phyloP scores from a whole-genome alignment of 129 eudicot genomes.

The Apium graveolens region DNA sequence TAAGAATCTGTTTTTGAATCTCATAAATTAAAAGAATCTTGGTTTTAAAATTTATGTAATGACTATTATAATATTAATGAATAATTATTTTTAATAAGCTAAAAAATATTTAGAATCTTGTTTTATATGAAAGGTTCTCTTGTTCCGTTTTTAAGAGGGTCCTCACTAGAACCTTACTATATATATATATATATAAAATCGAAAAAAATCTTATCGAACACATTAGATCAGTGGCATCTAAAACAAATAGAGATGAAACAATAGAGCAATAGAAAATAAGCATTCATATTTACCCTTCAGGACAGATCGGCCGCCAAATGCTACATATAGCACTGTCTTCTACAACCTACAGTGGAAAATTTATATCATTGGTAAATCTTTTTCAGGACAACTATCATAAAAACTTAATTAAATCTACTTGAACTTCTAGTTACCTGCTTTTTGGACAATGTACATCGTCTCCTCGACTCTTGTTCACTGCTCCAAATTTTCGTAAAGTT shows the following conservation, averaged over 20 bases:
- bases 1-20: too few relatives aligned
- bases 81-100: too few relatives aligned
- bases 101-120: too few relatives aligned
- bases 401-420: background rate
- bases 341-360: conserved; percentile 33
- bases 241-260: background rate
- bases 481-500: conserved; percentile 81
- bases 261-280: background rate
- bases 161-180: too few relatives aligned
- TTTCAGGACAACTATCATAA: conserved; percentile 3
- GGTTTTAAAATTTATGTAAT: too few relatives aligned
- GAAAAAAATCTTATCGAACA: background rate
- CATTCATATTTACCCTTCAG: conserved; percentile 59
- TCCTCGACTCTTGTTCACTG: conserved; percentile 64
- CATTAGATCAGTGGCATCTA: background rate
- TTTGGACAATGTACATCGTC: conserved; percentile 54
- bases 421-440: conserved; percentile 45
- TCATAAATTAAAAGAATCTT: too few relatives aligned
- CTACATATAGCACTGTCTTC: conserved; percentile 60
- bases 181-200: background rate
- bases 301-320: conserved; percentile 94
- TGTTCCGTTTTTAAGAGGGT: too few relatives aligned
- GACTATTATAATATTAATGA: too few relatives aligned
- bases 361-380: background rate
- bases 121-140: too few relatives aligned